Percentiles rank a stretch among this genome's conserved stretches.
These are phyloP conservation scores for Zasmidium cellare DNA, from an alignment of 2,329 filamentous ascomycete species.

Conservation along the genomic window DNA sequence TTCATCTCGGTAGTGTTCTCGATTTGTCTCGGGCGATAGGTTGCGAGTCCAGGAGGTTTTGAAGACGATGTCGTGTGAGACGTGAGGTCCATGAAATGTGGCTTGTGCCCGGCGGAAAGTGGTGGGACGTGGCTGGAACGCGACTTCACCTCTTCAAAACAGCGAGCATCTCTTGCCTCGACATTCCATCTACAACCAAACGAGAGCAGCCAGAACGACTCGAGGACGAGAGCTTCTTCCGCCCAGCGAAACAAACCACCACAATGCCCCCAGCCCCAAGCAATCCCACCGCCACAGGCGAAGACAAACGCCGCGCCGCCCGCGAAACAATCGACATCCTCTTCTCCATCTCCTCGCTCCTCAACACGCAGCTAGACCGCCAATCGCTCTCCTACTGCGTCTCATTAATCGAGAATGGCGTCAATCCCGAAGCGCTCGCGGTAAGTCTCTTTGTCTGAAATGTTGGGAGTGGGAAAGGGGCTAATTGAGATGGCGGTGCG, in stretches of 20 bases:
- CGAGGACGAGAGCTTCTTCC: too few relatives aligned
- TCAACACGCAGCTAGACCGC: conserved; percentile 91
- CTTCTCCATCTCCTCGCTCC: conserved; percentile 77
- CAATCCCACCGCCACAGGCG: neutral
- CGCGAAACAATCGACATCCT: conserved; percentile 74
- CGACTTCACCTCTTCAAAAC: neutral
- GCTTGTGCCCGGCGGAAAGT: neutral
- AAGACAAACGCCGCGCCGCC: conserved; percentile 71
- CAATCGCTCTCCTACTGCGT: conserved; percentile 92
- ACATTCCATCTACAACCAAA: neutral
- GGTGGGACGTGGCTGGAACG: neutral
- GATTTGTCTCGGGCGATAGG: neutral
- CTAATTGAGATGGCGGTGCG: neutral
- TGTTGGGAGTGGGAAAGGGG: neutral
- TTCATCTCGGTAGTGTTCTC: neutral
- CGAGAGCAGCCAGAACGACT: neutral
- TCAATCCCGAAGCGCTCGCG: conserved; percentile 91
- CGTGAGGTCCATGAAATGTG: neutral
- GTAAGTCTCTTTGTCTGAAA: conserved; percentile 56
- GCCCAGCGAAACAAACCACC: too few relatives aligned
- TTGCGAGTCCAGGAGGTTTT: neutral
- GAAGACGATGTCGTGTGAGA: neutral
- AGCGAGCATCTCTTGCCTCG: neutral
- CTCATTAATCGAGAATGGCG: conserved; percentile 93
- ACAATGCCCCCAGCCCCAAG: neutral